Evolutionary conservation across 1,284 basidiomycete genomes (phyloP), one percentile per base, ranked within the genome.

Genomic region (Sporisorium exsertum): DNA sequence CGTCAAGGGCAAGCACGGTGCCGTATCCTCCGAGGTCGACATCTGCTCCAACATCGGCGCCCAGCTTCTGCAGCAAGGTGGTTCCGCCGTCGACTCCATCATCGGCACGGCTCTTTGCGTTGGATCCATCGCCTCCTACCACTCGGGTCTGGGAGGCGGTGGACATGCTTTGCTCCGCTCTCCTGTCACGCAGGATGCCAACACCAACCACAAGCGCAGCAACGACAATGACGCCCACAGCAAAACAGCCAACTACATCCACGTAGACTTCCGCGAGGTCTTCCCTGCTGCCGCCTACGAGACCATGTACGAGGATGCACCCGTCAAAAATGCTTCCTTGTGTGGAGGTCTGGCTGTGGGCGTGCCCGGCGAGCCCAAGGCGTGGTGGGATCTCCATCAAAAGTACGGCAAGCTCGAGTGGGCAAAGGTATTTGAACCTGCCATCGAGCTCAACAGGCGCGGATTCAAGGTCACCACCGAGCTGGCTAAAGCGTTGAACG

Each of bases 261-360:
- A 83, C 33, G 83, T 87, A 35, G 87, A 88, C 78, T 87, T 87
- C 72, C 81, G 87, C 16, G 87, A 87, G 79, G 85, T 81, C 5
- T 81, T 83, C 75, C 87, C 87, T 0, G 85, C 83, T 9, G 82
- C 78, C 0, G 83, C 82, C 0, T 86, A 87, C 58, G 81, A 84
- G 62, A 85, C 85, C 13, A 86, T 87, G 80, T 86, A 78, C 79
- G 68, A 45, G 20, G 35, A 45, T 46, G 50, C 69, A 59, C 43
- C 81, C 29, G 53, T 77, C 70, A 26, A 69, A 43, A 70, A 64
- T 15, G 50, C 65, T n/a, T 54, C 70, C 16, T 50, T 66, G 5
- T 62, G 72, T 42, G 79, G 83, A 3, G 84, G 84, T 6, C 65
- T 85, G n/a, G 75, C 86, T 15, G 83, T 82, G 3, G 85, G 82